phyloP scores from a whole-genome alignment of 176 grass and related monocot genomes.

The Musa acuminata region DNA sequence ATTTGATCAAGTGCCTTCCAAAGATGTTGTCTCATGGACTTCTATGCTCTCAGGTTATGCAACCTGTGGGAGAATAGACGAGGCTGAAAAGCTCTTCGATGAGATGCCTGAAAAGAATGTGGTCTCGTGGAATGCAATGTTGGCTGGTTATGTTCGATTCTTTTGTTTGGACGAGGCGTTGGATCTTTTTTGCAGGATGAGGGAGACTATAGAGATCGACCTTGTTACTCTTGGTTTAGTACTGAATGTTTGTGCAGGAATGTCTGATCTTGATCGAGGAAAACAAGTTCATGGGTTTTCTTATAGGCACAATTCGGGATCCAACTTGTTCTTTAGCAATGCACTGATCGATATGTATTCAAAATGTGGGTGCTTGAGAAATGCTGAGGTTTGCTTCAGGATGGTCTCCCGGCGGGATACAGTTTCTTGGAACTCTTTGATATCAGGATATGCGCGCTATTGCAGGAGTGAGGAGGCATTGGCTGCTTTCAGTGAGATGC shows the following conservation, averaged over 20 bases:
- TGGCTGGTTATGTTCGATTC: slow-evolving; percentile 48
- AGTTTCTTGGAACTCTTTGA: slow-evolving; percentile 74
- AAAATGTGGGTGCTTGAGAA: slow-evolving; percentile 65
- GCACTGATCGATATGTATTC: slow-evolving; percentile 71
- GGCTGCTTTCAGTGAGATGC: slow-evolving; percentile 55
- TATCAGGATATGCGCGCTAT: slow-evolving; percentile 65
- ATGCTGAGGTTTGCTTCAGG: slow-evolving; percentile 45
- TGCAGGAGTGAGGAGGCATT: slow-evolving; percentile 68
- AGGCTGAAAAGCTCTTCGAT: slow-evolving; percentile 57
- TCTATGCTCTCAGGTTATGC: slow-evolving; percentile 54
- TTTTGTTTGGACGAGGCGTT: slow-evolving; percentile 55
- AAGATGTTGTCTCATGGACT: slow-evolving; percentile 66
- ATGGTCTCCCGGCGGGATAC: slow-evolving; percentile 44
- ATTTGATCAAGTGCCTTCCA: slow-evolving; percentile 45
- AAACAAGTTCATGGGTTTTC: slow-evolving; percentile 53
- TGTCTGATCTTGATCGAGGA: slow-evolving; percentile 56
- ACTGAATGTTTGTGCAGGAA: slow-evolving; percentile 59
- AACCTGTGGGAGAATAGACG: slow-evolving; percentile 55
- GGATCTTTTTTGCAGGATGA: slow-evolving; percentile 62
- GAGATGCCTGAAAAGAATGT: slow-evolving; percentile 63
- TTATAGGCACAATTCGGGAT: slow-evolving; percentile 34
- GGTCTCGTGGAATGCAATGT: slow-evolving; percentile 88
- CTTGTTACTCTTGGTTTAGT: slow-evolving; percentile 42
- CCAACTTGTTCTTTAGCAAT: slow-evolving; percentile 40
- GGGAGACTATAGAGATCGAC: slow-evolving; percentile 41